Conservation (phyloP, 495 filamentous ascomycete genomes). For the Hyaloscypha bicolor region DNA sequence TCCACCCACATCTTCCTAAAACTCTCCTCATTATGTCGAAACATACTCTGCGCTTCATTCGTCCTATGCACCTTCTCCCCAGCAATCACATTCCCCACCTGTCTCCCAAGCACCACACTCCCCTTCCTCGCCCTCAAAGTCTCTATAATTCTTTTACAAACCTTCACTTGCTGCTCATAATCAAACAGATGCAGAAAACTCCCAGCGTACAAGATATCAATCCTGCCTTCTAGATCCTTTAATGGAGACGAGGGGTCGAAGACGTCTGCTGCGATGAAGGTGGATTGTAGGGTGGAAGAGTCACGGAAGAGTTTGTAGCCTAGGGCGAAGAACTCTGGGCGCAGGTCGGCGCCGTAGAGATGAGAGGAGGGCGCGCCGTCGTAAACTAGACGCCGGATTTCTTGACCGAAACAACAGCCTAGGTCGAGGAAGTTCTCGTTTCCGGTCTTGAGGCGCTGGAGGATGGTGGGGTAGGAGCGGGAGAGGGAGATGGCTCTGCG, state of each 20-base stretch:
- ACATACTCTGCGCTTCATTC: constrained; percentile 36
- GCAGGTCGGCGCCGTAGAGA: constrained; percentile 49
- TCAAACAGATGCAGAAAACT: constrained; percentile 64
- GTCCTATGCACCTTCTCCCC: constrained; percentile 32
- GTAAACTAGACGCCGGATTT: constrained; percentile 44
- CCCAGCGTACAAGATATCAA: constrained; percentile 58
- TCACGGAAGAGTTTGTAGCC: constrained; percentile 57
- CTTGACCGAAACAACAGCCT: constrained; percentile 54
- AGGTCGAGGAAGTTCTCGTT: constrained; percentile 45
- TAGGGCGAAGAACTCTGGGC: constrained; percentile 50
- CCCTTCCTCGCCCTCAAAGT: constrained; percentile 48
- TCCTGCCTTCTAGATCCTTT: constrained; percentile 41
- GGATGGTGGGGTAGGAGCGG: constrained; percentile 12
- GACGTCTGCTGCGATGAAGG: constrained; percentile 54
- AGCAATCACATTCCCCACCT: constrained; percentile 43
- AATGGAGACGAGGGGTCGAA: constrained; percentile 46
- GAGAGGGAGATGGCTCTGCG: constrained; percentile 25
- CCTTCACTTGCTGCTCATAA: constrained; percentile 52
- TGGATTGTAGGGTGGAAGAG: constrained; percentile 41
- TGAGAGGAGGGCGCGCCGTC: constrained; percentile 46
- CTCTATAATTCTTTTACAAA: constrained; percentile 47
- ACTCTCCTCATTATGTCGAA: constrained; percentile 47
- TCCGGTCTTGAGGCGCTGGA: constrained; percentile 30
- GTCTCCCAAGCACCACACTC: constrained; percentile 49
- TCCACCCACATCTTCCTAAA: constrained; percentile 54